Evolutionary conservation across 1,284 basidiomycete genomes (phyloP), one percentile per base, ranked within the genome.

Genomic region (Rhodotorula sp.): DNA sequence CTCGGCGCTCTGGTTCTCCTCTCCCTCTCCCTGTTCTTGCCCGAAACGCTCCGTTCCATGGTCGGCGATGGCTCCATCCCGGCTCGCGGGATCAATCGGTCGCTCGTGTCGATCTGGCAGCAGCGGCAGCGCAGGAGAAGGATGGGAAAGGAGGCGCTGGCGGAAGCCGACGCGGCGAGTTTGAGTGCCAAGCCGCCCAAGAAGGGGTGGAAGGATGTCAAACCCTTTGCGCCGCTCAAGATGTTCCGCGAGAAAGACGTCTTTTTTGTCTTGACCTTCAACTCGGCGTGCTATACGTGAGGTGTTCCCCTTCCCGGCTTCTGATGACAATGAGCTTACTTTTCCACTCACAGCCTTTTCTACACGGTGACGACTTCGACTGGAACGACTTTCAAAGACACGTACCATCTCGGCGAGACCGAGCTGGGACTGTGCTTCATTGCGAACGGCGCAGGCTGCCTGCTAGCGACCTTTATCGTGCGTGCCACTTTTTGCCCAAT

Each of bases 371-470:
- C 64, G 7, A 69, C 72, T 10, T 70, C 72, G 22, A 71, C 71
- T 10, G 67, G 72, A 7, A 66, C 72, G 4, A 56, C 67, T 1
- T 71, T 77, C 58, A 71, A 74, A 45, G 24, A 44, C 6, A 65
- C 65, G 6, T 77, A 77, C 62, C 18, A 33, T 3, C 63, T 77
- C 14, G 63, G 26, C 53, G 73, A 75, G 37, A 60, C 68, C 6
- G 56, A 64, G 33, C 49, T 88, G 48, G 90, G 90, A 0, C 79
- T 91, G 14, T 90, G 88, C 78, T 91, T 87, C 80, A 81, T 91
- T 57, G 83, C 86, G 1, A 83, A 88, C 66, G 90, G 89, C 5
- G 69, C 71, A 42, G 81, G 80, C 15, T 71, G 73, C 54, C 71
- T 76, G 62, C 57, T 74, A 62, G 73, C 62, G 64, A 77, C 72